Percentiles rank a stretch among this genome's conserved stretches.
Evolutionary conservation across 1,139 yeast genomes (phyloP).

Genomic region (Blastobotrys petasosporus): DNA sequence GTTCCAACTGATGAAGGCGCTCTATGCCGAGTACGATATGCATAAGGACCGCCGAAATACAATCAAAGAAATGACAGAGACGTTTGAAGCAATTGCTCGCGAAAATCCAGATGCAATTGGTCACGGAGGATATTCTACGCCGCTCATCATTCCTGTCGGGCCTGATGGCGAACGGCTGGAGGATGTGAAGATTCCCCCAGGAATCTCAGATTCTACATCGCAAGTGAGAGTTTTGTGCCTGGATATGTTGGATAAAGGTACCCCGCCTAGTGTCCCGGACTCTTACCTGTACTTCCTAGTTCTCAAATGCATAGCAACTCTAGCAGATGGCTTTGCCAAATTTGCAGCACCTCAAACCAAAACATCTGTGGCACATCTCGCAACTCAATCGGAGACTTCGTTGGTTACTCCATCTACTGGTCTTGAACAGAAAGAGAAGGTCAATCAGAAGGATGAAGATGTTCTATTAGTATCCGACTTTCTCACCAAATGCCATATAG

Average conservation of each 20-base stretch:
- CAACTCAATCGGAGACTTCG: too few relatives aligned
- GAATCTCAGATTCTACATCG: slow-evolving; percentile 30
- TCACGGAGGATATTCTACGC: slow-evolving; percentile 21
- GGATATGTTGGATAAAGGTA: slow-evolving; percentile 72
- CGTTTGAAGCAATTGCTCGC: slow-evolving; percentile 32
- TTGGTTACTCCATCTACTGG: too few relatives aligned
- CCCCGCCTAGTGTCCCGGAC: slow-evolving; percentile 57
- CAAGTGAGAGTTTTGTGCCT: slow-evolving; percentile 51
- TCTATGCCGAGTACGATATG: slow-evolving; percentile 60
- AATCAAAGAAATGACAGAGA: slow-evolving; percentile 50
- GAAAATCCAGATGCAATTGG: slow-evolving; percentile 26
- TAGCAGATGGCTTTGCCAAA: slow-evolving; percentile 65
- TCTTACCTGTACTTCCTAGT: slow-evolving; percentile 60
- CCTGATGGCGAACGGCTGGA: slow-evolving; percentile 12
- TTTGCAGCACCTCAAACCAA: slow-evolving; percentile 38
- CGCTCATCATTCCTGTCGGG: slow-evolving; percentile 14
- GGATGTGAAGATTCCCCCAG: slow-evolving; percentile 18
- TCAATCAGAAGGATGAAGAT: too few relatives aligned
- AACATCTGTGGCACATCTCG: too few relatives aligned
- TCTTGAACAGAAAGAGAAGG: too few relatives aligned
- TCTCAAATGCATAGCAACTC: slow-evolving; percentile 46
- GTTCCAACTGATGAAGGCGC: slow-evolving; percentile 43
- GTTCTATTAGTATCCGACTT: slow-evolving; percentile 20
- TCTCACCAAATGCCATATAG: slow-evolving; percentile 33
- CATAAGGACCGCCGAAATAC: slow-evolving; percentile 54